phyloP scores from a whole-genome alignment of 2,329 filamentous ascomycete genomes.

The Diplodia sapinea region DNA sequence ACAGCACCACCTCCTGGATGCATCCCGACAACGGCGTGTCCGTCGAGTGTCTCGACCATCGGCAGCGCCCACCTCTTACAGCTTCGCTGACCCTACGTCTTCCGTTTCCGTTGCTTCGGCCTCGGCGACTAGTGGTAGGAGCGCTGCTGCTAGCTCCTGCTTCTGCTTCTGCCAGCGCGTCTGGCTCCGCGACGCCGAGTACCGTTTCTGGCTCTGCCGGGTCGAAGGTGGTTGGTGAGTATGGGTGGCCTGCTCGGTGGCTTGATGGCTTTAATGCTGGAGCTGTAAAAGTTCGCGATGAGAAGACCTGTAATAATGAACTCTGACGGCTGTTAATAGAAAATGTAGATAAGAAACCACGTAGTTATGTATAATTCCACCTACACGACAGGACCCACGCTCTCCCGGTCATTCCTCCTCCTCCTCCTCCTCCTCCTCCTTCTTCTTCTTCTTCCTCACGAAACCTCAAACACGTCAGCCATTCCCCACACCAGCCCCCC shows the following conservation, averaged over 20 bases:
- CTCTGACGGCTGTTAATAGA: background rate
- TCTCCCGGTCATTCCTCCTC: too few species aligned
- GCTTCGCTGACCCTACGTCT: background rate
- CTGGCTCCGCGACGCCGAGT: background rate
- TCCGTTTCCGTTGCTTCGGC: background rate
- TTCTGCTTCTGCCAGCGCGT: background rate
- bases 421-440: background rate
- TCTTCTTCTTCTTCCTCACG: background rate
- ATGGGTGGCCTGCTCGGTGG: background rate
- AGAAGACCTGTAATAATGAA: too few species aligned
- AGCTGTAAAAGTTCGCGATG: background rate
- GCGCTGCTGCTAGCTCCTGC: background rate
- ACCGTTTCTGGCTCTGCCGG: background rate
- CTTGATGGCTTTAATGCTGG: background rate
- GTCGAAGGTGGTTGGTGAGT: background rate
- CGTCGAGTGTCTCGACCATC: background rate
- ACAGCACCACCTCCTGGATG: background rate
- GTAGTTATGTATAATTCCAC: background rate
- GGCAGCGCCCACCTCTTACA: background rate
- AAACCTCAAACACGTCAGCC: background rate
- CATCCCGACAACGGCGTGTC: background rate
- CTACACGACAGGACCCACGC: background rate
- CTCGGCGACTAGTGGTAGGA: background rate
- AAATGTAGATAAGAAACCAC: background rate
- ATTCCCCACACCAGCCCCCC: slow-evolving; percentile 61